These are phyloP conservation scores for Saxophila tyrrhenica DNA, from an alignment of 495 filamentous ascomycete species.

Conservation along the genomic window DNA sequence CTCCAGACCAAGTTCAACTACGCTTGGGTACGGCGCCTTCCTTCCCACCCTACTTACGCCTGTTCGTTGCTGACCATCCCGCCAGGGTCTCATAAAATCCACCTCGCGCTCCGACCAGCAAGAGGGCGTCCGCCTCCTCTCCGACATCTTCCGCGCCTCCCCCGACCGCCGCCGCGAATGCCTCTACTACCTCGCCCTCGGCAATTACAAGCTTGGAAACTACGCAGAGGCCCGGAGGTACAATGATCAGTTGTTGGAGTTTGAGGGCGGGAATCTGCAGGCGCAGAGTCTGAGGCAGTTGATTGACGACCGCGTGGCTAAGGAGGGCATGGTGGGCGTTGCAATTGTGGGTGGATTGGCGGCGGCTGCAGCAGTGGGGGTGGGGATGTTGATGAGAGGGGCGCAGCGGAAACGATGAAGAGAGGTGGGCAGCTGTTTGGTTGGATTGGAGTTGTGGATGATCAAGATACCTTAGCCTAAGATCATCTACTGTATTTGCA, in stretches of 20 bases:
- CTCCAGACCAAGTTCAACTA: constrained; percentile 99
- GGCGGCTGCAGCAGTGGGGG: constrained; percentile 72
- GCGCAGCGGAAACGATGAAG: constrained; percentile 40
- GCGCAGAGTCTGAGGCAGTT: constrained; percentile 69
- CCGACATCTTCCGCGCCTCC: constrained; percentile 89
- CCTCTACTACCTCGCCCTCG: constrained; percentile 91
- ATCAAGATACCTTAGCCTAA: not conserved
- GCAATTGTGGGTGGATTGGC: constrained; percentile 94
- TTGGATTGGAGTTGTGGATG: not conserved
- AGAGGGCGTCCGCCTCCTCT: constrained; percentile 84
- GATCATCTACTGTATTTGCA: not conserved
- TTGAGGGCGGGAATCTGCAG: constrained; percentile 83
- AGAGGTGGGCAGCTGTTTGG: not conserved
- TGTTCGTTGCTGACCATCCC: too few species aligned
- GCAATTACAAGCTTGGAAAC: constrained; percentile 96
- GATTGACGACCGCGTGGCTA: constrained; percentile 92
- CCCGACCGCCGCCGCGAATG: constrained; percentile 91
- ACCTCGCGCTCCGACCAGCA: constrained; percentile 74
- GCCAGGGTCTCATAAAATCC: constrained; percentile 88
- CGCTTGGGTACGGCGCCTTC: constrained; percentile 64
- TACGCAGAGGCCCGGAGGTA: constrained; percentile 88
- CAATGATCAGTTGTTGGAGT: constrained; percentile 81
- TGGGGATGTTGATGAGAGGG: constrained; percentile 72
- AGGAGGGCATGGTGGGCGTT: constrained; percentile 85
- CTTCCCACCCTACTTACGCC: not conserved